A percentile compares a stretch with the other conserved stretches of the same genome.
Conservation (phyloP, 2,329 filamentous ascomycete species). For the Aspergillus caelatus region DNA sequence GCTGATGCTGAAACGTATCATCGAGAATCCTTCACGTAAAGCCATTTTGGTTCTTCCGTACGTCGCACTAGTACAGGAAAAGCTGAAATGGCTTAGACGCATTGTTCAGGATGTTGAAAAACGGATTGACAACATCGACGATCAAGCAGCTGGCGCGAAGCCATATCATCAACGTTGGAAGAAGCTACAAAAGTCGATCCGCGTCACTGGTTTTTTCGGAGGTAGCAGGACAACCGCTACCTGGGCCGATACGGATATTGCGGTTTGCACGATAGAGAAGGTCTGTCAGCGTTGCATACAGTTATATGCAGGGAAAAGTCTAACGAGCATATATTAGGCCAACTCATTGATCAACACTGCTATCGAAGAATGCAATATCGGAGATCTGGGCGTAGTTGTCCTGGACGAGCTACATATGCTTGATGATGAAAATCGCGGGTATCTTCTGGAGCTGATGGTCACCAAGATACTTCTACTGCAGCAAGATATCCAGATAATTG, state of each 20-base stretch:
- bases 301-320: not conserved
- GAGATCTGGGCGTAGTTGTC: conserved; percentile 67
- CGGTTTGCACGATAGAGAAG: conserved; percentile 80
- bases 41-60: conserved; percentile 75
- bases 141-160: conserved; percentile 35
- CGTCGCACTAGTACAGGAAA: conserved; percentile 78
- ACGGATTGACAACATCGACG: conserved; percentile 34
- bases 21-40: conserved; percentile 66
- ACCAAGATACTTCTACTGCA: conserved; percentile 72
- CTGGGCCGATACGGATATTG: conserved; percentile 77
- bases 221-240: conserved; percentile 68
- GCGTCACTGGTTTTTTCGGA: conserved; percentile 74
- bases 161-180: conserved; percentile 56
- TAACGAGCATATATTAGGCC: conserved; percentile 52
- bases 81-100: conserved; percentile 71
- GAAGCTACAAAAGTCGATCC: conserved; percentile 61
- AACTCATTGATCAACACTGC: conserved; percentile 74
- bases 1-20: conserved; percentile 70
- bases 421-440: conserved; percentile 74
- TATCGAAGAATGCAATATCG: conserved; percentile 70
- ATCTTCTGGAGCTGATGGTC: conserved; percentile 72
- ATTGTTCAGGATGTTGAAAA: conserved; percentile 64
- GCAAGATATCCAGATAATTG: conserved; percentile 69
- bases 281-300: conserved; percentile 15
- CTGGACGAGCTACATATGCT: conserved; percentile 83